These are phyloP conservation scores for Hymenoscyphus fraxineus DNA, from an alignment of 2,329 filamentous ascomycete genomes.

Conservation along the genomic window DNA sequence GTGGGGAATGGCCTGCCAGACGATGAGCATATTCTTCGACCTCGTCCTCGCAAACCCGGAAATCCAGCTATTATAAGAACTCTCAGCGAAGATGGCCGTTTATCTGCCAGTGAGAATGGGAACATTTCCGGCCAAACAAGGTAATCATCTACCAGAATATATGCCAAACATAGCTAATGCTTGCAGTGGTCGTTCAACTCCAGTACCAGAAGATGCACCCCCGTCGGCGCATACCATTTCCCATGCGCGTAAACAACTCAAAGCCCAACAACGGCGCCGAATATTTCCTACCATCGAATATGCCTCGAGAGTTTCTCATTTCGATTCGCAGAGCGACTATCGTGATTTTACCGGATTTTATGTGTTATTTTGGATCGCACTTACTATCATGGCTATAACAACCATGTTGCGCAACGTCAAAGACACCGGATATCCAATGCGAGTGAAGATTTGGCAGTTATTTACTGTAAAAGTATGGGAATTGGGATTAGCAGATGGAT, in stretches of 20 bases:
- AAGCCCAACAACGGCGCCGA: constrained; percentile 75
- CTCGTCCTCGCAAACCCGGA: constrained; percentile 27
- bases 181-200: constrained; percentile 73
- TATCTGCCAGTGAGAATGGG: constrained; percentile 24
- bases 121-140: constrained; percentile 30
- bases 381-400: constrained; percentile 95
- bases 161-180: constrained; percentile 12
- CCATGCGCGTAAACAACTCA: constrained; percentile 75
- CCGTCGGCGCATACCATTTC: constrained; percentile 86
- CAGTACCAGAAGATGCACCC: constrained; percentile 83
- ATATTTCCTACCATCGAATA: constrained; percentile 94
- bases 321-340: constrained; percentile 88
- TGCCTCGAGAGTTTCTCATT: constrained; percentile 85
- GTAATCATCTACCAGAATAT: constrained; percentile 14
- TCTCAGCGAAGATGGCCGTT: constrained; percentile 25
- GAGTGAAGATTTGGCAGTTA: constrained; percentile 81
- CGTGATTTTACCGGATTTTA: constrained; percentile 97
- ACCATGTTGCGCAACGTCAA: constrained; percentile 90
- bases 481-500: constrained; percentile 73
- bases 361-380: constrained; percentile 94
- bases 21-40: constrained; percentile 34
- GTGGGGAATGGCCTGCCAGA: constrained; percentile 25
- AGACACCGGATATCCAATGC: constrained; percentile 83
- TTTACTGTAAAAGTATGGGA: constrained; percentile 89
- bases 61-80: constrained; percentile 29